Percentiles rank a stretch among this genome's conserved stretches.
Evolutionary conservation across 2,329 filamentous ascomycete species (phyloP).

Genomic region (Calycina marina): DNA sequence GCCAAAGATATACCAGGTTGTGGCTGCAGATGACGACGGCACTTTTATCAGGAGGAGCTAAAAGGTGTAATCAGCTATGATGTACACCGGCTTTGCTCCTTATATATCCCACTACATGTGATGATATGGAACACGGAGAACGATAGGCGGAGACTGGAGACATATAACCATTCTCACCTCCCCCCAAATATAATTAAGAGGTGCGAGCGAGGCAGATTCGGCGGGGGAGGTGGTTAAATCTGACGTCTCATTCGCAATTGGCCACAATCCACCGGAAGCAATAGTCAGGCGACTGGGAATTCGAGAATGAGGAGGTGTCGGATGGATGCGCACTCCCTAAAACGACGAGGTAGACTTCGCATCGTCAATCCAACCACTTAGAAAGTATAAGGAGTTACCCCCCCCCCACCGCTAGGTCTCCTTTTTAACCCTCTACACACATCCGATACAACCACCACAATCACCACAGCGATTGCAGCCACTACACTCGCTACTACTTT

Average conservation of each 20-base stretch:
- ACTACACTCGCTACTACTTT: background rate
- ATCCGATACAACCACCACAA: background rate
- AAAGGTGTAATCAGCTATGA: background rate
- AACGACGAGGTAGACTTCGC: conserved; percentile 3
- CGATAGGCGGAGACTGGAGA: background rate
- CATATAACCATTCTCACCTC: background rate
- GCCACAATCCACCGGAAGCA: background rate
- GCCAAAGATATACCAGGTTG: background rate
- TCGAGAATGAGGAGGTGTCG: background rate
- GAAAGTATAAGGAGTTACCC: conserved; percentile 2
- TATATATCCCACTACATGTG: background rate
- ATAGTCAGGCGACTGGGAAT: background rate
- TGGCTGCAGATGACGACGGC: background rate
- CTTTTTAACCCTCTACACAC: background rate
- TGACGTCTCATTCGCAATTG: background rate
- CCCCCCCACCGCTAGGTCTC: conserved; percentile 1
- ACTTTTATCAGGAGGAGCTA: background rate
- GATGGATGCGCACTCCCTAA: background rate
- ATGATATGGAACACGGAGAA: background rate
- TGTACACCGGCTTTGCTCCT: background rate
- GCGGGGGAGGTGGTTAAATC: background rate
- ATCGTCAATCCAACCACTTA: conserved; percentile 1
- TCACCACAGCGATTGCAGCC: background rate
- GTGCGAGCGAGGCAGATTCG: background rate
- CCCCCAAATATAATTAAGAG: background rate